Percentiles rank a stretch among this genome's conserved stretches.
phyloP scores from a whole-genome alignment of 495 filamentous ascomycete genomes.

The Lasiosphaeria miniovina region DNA sequence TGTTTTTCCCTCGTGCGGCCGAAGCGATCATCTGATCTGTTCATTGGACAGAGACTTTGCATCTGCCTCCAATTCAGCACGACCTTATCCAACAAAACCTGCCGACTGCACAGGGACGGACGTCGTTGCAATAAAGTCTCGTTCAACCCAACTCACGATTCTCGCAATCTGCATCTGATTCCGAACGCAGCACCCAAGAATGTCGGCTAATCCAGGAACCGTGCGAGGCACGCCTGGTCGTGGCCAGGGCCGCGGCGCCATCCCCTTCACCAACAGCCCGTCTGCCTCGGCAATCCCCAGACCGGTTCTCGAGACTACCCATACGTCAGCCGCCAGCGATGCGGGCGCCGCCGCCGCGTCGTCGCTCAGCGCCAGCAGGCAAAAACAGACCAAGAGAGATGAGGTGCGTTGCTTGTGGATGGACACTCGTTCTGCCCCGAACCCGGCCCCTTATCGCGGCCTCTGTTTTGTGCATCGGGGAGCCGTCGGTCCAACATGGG shows the following conservation, averaged over 20 bases:
- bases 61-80: slow-evolving; percentile 2
- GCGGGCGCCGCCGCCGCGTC: slow-evolving; percentile 54
- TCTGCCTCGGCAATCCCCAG: slow-evolving; percentile 73
- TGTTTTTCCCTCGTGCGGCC: slow-evolving; percentile 8
- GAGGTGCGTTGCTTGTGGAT: slow-evolving; percentile 63
- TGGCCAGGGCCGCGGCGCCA: slow-evolving; percentile 59
- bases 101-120: not conserved
- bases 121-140: not conserved
- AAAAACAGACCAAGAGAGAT: slow-evolving; percentile 95
- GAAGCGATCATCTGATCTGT: slow-evolving; percentile 3
- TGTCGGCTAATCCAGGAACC: slow-evolving; percentile 40
- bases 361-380: slow-evolving; percentile 78
- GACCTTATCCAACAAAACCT: slow-evolving; percentile 2
- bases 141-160: not conserved
- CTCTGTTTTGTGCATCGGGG: too few species aligned
- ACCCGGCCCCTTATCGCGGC: slow-evolving; percentile 9
- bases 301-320: slow-evolving; percentile 66
- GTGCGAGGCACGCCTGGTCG: slow-evolving; percentile 61
- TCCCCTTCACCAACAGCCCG: slow-evolving; percentile 69
- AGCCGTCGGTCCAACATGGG: too few species aligned
- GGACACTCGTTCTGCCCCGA: not conserved
- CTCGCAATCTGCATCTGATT: not conserved
- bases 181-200: slow-evolving; percentile 10
- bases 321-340: slow-evolving; percentile 54
- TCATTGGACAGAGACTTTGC: slow-evolving; percentile 13